These are phyloP conservation scores for Aspergillus ellipticus DNA, from an alignment of 495 filamentous ascomycete genomes.

Conservation along the genomic window DNA sequence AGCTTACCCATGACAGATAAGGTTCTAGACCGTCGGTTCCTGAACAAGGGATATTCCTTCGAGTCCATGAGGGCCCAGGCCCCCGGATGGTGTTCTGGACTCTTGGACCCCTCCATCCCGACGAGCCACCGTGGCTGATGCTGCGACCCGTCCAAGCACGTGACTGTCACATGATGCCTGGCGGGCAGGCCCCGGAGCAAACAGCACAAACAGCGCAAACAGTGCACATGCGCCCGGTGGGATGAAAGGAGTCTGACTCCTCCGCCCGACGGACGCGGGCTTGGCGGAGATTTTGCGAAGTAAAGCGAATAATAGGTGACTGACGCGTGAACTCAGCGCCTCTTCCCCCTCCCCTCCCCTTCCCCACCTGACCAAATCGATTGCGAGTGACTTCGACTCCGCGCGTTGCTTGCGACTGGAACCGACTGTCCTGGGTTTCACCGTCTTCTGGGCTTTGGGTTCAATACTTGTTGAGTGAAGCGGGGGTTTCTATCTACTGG, in stretches of 20 bases:
- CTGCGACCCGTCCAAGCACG: background rate
- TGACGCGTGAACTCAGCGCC: too few species aligned
- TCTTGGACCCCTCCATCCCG: constrained; percentile 3
- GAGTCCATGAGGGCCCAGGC: constrained; percentile 33
- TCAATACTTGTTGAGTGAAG: background rate
- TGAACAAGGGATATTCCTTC: constrained; percentile 15
- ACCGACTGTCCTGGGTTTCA: background rate
- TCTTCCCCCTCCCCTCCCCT: too few species aligned
- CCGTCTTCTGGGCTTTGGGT: background rate
- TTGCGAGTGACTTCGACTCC: background rate
- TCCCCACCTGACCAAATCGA: too few species aligned
- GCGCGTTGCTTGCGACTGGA: background rate
- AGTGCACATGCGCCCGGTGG: constrained; percentile 15
- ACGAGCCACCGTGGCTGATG: constrained; percentile 12
- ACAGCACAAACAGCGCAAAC: constrained; percentile 31
- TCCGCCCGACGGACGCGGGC: constrained; percentile 17
- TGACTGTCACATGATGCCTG: constrained; percentile 4
- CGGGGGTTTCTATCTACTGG: background rate
- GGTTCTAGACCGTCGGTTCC: constrained; percentile 32
- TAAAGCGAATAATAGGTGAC: background rate
- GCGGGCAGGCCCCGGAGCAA: constrained; percentile 15
- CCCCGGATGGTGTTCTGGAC: constrained; percentile 29
- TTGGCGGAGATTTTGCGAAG: constrained; percentile 26
- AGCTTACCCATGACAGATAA: constrained; percentile 2
- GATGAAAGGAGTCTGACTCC: constrained; percentile 33